Conservation (phyloP, 2,329 filamentous ascomycete species). For the Pseudogymnoascus sp. region DNA sequence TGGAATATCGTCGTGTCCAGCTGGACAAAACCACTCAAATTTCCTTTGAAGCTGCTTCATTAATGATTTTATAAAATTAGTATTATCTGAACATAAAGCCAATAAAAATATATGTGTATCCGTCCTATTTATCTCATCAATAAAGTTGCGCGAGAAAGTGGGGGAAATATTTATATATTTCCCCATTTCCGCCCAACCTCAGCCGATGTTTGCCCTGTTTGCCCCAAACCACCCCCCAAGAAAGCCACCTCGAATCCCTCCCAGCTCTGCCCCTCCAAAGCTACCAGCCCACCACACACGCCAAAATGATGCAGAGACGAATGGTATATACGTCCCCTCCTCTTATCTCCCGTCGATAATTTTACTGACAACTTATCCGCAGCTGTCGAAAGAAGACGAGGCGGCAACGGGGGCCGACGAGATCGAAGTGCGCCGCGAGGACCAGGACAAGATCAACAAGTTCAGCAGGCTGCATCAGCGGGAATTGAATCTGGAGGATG, state of each 20-base stretch:
- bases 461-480: conserved; percentile 93
- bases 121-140: neutral
- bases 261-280: conserved; percentile 2
- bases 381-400: conserved; percentile 95
- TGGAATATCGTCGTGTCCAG: neutral
- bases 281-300: neutral
- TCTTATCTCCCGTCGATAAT: conserved; percentile 12
- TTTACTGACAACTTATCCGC: conserved; percentile 8
- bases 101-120: neutral
- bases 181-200: neutral
- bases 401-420: conserved; percentile 66
- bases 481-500: conserved; percentile 70
- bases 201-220: neutral
- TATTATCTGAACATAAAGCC: neutral
- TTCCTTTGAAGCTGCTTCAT: neutral
- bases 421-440: conserved; percentile 87
- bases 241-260: neutral
- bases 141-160: neutral
- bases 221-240: neutral
- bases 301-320: conserved; percentile 48
- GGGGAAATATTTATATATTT: neutral
- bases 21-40: neutral
- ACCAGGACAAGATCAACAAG: conserved; percentile 97
- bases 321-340: conserved; percentile 41
- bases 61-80: neutral